Base-by-base conservation (phyloP, 139 green algal genomes). In the Picochlorum sp. region DNA sequence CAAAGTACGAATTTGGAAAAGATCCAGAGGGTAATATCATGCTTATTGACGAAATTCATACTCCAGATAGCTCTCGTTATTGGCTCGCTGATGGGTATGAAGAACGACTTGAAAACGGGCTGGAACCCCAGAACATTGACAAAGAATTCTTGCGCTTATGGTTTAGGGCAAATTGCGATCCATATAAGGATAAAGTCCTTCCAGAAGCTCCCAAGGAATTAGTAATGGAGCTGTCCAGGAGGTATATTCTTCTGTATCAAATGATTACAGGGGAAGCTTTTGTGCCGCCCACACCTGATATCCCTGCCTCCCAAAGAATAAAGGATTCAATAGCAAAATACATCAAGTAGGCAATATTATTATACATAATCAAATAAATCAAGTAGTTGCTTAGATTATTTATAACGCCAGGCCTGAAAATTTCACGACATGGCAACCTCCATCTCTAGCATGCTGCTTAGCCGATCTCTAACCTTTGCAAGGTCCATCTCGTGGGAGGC, bases 81-180 rank as follows among this genome's bases (percentile, higher is more conserved):
- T 98, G 92, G 92, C 43, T 99, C 13, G 77, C 77, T 4, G 73
- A 86, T 65, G 84, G 59, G 0, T 99, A 97, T 53, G 77, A 89
- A 50, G 70, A 74, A 64, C 67, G 89, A 18, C 77, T 89, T 55
- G 74, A 76, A 7, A 67, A 65, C 0, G 83, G 81, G 25, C 57
- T 85, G 63, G 91, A 98, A 72, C 91, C 86, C 35, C 75, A 97
- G 68, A 97, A 89, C 73, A 94, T 99, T 14, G 93, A 99, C 78
- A 99, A 99, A 78, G 93, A 99, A 76, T 99, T 99, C 70, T 65
- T 98, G 56, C 73, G 93, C 18, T 77, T 98, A 18, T 99, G 93
- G 93, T 98, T 98, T 70, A 52, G 79, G 1, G 69, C 80, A 20
- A 68, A 88, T 45, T 99, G 92, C 70, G 93, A 98, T 68, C 91